Conservation (phyloP, 352 stramenopile species). For the Globisporangium irregulare region DNA sequence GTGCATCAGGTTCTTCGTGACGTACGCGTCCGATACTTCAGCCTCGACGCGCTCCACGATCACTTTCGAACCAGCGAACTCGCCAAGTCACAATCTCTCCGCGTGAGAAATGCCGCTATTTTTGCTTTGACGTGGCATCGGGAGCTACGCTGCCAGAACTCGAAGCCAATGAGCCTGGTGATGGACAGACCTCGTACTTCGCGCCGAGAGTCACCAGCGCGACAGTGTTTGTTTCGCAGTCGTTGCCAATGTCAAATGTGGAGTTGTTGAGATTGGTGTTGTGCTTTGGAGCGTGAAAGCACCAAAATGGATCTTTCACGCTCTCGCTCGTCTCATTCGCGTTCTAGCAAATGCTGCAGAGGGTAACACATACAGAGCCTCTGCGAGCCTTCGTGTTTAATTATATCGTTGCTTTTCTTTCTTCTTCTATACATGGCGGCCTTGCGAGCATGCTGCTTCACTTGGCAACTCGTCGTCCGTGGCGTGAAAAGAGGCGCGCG, state of each 20-base stretch:
- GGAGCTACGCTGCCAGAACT: too few species aligned
- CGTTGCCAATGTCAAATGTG: too few species aligned
- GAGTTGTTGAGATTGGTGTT: too few species aligned
- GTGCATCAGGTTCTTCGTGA: constrained; percentile 52
- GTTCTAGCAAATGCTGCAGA: neutral
- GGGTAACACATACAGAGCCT: neutral
- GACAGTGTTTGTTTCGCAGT: too few species aligned
- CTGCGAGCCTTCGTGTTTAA: neutral
- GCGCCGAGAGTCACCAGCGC: too few species aligned
- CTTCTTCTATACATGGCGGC: neutral
- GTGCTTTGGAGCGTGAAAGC: neutral
- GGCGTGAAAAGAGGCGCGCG: constrained; percentile 56
- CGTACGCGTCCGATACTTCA: constrained; percentile 49
- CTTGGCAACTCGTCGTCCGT: constrained; percentile 17
- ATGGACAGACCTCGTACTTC: too few species aligned
- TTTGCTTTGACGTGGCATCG: too few species aligned
- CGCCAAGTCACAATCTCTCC: constrained; percentile 5
- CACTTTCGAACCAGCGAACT: constrained; percentile 49
- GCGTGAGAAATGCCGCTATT: neutral
- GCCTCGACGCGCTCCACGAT: constrained; percentile 65
- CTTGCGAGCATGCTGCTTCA: constrained; percentile 10
- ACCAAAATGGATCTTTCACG: constrained; percentile 14
- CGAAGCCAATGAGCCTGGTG: too few species aligned
- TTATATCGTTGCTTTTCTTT: neutral
- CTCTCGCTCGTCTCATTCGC: neutral